Evolutionary conservation across 1,284 basidiomycete genomes (phyloP).

Genomic region (Leccinum fuscescens): DNA sequence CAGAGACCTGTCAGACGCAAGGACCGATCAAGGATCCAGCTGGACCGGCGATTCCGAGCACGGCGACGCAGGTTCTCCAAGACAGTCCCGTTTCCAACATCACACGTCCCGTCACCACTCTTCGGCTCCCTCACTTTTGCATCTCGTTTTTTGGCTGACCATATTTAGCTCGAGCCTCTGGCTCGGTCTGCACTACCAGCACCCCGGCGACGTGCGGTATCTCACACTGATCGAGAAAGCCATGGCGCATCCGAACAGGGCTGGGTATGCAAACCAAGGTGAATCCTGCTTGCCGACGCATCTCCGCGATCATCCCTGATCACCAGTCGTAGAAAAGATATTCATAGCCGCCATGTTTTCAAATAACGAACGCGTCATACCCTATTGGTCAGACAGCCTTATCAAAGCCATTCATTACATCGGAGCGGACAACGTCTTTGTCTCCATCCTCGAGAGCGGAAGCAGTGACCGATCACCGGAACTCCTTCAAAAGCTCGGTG

Average conservation of each 20-base stretch:
- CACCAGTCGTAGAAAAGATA: conserved; percentile 16
- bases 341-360: conserved; percentile 41
- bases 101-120: neutral
- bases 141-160: conserved; percentile 11
- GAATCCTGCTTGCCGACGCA: neutral
- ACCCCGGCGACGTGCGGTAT: conserved; percentile 17
- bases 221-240: conserved; percentile 15
- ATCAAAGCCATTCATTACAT: conserved; percentile 41
- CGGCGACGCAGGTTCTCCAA: neutral
- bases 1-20: neutral
- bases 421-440: conserved; percentile 49
- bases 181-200: conserved; percentile 10
- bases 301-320: neutral
- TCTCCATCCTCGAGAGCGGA: conserved; percentile 58
- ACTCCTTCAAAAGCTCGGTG: conserved; percentile 13
- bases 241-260: conserved; percentile 11
- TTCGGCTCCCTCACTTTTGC: neutral
- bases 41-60: neutral
- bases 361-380: conserved; percentile 39
- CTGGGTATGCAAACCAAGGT: conserved; percentile 23
- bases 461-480: conserved; percentile 38
- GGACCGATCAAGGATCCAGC: neutral
- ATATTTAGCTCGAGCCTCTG: conserved; percentile 8
- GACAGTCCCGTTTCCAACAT: neutral
- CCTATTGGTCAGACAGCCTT: conserved; percentile 42